Evolutionary conservation across 148 eudicot species (phyloP).

Genomic region (Linanthus parryae): DNA sequence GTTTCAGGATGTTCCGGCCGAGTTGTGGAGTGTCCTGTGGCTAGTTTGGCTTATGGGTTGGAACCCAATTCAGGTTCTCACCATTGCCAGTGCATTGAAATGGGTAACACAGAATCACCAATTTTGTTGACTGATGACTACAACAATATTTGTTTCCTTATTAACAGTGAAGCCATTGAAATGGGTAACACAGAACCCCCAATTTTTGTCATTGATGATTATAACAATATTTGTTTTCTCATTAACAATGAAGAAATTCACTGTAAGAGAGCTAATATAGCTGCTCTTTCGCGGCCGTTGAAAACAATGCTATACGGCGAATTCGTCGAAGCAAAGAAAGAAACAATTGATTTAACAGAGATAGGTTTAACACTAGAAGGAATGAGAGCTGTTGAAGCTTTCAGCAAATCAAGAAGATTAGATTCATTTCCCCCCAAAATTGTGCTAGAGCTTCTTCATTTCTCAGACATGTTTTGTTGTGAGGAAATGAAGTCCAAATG

Average conservation of each 20-base stretch:
- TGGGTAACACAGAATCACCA: neutral
- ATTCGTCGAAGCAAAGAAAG: constrained; percentile 57
- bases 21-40: constrained; percentile 47
- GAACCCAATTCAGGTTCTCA: constrained; percentile 49
- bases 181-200: no score
- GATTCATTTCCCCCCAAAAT: constrained; percentile 41
- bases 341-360: constrained; percentile 56
- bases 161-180: constrained; percentile 33
- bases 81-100: constrained; percentile 28
- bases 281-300: constrained; percentile 68
- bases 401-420: constrained; percentile 57
- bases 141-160: constrained; percentile 22
- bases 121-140: constrained; percentile 21
- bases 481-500: constrained; percentile 76
- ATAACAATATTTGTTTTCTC: no score
- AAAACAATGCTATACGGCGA: constrained; percentile 59
- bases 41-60: constrained; percentile 43
- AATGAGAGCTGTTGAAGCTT: constrained; percentile 67
- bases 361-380: constrained; percentile 52
- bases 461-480: constrained; percentile 73
- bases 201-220: no score
- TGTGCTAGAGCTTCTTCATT: constrained; percentile 63
- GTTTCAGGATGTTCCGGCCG: constrained; percentile 44
- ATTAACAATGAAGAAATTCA: constrained; percentile 68
- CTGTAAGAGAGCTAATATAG: constrained; percentile 51